Percentiles rank a stretch among this genome's conserved stretches.
These are phyloP conservation scores for Jimgerdemannia lactiflua DNA, from an alignment of 192 early-diverging fungal species.

Conservation along the genomic window DNA sequence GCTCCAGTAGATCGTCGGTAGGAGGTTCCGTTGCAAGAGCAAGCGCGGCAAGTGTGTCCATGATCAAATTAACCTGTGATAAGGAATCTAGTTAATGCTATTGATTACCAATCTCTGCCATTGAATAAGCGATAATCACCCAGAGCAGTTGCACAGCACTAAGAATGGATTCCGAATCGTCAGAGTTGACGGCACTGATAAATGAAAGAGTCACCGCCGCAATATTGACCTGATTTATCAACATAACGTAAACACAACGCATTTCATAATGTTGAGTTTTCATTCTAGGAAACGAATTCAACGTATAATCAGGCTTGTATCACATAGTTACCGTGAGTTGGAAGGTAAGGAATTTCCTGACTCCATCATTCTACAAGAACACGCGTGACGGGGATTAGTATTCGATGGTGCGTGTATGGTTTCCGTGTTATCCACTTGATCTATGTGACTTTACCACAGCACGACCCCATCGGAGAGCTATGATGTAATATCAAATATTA, in stretches of 20 bases:
- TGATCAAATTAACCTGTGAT: constrained; percentile 83
- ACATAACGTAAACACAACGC: no score
- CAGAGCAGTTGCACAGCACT: constrained; percentile 97
- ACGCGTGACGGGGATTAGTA: no score
- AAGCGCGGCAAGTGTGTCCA: constrained; percentile 98
- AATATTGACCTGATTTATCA: constrained; percentile 53
- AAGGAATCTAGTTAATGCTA: no score
- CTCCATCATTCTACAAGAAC: constrained; percentile 69
- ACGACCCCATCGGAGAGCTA: constrained; percentile 96
- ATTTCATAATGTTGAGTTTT: no score
- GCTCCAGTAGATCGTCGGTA: constrained; percentile 73
- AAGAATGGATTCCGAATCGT: constrained; percentile 72
- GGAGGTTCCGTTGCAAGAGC: constrained; percentile 97
- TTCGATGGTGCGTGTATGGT: no score
- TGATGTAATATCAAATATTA: constrained; percentile 76
- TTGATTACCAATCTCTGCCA: no score
- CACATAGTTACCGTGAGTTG: constrained; percentile 79
- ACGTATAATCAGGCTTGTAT: no score
- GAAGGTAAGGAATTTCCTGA: constrained; percentile 99
- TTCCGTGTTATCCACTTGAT: no score
- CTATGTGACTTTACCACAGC: constrained; percentile 42
- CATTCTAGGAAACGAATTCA: no score
- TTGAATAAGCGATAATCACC: constrained; percentile 29
- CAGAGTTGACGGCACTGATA: constrained; percentile 65
- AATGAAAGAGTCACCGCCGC: constrained; percentile 83